phyloP scores from a whole-genome alignment of 768 basidiomycete species.

The Mycena galopus region DNA sequence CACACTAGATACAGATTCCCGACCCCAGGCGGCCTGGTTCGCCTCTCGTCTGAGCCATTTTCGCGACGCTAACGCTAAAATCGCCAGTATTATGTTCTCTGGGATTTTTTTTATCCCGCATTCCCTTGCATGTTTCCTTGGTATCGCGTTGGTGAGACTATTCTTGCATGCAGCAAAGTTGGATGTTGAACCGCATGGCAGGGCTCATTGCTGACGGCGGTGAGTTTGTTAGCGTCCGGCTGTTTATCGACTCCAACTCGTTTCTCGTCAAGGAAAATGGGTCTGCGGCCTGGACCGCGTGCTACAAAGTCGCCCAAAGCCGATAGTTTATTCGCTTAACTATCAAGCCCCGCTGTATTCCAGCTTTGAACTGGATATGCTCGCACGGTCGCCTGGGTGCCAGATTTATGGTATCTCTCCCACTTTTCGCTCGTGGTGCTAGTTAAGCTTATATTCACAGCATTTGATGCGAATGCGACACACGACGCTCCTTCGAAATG shows the following conservation, averaged over 20 bases:
- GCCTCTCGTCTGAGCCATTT: neutral
- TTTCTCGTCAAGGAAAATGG: slow-evolving; percentile 50
- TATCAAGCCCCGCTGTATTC: slow-evolving; percentile 50
- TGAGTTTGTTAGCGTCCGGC: neutral
- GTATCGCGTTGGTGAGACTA: slow-evolving; percentile 40
- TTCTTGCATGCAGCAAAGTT: neutral
- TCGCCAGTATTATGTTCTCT: slow-evolving; percentile 21
- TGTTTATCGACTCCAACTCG: neutral
- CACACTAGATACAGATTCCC: slow-evolving; percentile 17
- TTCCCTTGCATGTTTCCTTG: slow-evolving; percentile 46
- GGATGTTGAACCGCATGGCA: neutral
- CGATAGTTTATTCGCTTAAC: slow-evolving; percentile 62
- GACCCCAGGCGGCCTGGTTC: neutral
- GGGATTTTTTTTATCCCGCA: slow-evolving; percentile 49
- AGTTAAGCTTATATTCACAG: neutral
- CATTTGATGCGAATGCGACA: slow-evolving; percentile 28
- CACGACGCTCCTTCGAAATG: neutral
- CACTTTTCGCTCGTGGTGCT: neutral
- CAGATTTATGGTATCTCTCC: slow-evolving; percentile 43
- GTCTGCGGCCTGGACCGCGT: slow-evolving; percentile 62
- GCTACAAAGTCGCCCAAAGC: slow-evolving; percentile 50
- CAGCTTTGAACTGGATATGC: slow-evolving; percentile 59
- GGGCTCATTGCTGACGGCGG: slow-evolving; percentile 8
- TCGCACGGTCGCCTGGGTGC: slow-evolving; percentile 47
- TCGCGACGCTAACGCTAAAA: neutral